These are phyloP conservation scores for Linum tenue DNA, from an alignment of 345 rosid species.

Conservation along the genomic window DNA sequence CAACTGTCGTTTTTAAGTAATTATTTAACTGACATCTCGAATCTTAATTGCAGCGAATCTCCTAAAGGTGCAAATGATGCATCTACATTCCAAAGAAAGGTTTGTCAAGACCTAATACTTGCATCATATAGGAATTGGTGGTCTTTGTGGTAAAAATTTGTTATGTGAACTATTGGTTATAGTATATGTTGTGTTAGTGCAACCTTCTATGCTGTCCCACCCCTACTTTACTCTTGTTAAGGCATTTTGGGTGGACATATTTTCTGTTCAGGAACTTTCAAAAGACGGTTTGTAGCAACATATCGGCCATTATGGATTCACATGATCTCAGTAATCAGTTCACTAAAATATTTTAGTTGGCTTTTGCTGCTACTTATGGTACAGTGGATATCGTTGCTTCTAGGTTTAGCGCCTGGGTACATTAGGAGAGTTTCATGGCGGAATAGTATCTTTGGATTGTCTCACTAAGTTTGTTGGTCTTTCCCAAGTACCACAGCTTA, in stretches of 20 bases:
- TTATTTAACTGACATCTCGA: neutral
- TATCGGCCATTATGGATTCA: neutral
- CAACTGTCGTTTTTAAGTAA: neutral
- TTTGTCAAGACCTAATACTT: constrained; percentile 14
- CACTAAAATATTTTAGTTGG: too few relatives aligned
- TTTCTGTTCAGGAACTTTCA: neutral
- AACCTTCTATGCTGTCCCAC: neutral
- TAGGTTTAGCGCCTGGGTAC: too few relatives aligned
- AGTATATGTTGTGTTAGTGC: neutral
- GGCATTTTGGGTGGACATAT: neutral
- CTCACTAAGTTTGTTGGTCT: neutral
- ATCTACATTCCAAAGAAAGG: constrained; percentile 98
- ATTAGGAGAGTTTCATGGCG: too few relatives aligned
- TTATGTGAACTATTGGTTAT: neutral
- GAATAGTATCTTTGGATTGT: neutral
- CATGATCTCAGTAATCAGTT: neutral
- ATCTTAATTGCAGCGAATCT: constrained; percentile 62
- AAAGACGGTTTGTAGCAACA: neutral
- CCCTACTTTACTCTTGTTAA: neutral
- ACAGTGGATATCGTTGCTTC: too few relatives aligned
- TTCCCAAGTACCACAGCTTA: too few relatives aligned
- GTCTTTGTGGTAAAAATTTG: too few relatives aligned
- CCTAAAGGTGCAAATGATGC: constrained; percentile 98
- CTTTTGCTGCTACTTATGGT: too few relatives aligned
- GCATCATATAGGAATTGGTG: neutral